Evolutionary conservation across 2,329 filamentous ascomycete species (phyloP).

Genomic region (Lasiodiplodia citricola): DNA sequence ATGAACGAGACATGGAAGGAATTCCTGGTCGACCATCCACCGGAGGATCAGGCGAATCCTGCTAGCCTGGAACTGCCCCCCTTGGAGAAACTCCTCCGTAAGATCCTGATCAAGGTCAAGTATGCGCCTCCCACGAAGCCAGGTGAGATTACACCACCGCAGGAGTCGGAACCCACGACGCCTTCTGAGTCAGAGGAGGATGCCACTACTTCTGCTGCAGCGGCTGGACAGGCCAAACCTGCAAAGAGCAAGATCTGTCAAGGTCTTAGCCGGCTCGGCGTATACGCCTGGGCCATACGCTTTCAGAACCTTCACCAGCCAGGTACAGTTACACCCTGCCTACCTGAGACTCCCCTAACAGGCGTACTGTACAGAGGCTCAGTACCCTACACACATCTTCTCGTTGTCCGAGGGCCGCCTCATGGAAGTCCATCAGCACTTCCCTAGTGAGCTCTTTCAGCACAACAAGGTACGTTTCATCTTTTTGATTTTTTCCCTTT

Average conservation of each 20-base stretch:
- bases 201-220: slow-evolving; percentile 28
- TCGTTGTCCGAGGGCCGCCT: slow-evolving; percentile 67
- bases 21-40: slow-evolving; percentile 69
- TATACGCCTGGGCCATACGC: slow-evolving; percentile 86
- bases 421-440: slow-evolving; percentile 68
- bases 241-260: slow-evolving; percentile 67
- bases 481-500: neutral
- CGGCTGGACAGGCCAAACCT: neutral
- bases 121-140: slow-evolving; percentile 48
- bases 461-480: slow-evolving; percentile 67
- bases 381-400: slow-evolving; percentile 67
- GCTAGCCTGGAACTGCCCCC: slow-evolving; percentile 61
- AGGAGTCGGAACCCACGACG: slow-evolving; percentile 37
- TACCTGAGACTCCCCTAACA: slow-evolving; percentile 5
- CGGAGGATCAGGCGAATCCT: slow-evolving; percentile 50
- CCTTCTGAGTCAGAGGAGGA: slow-evolving; percentile 49
- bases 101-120: slow-evolving; percentile 69
- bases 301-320: slow-evolving; percentile 75
- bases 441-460: slow-evolving; percentile 68
- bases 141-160: slow-evolving; percentile 26
- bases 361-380: slow-evolving; percentile 43
- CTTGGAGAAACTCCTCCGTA: slow-evolving; percentile 70
- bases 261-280: slow-evolving; percentile 72
- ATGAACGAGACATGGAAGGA: slow-evolving; percentile 88
- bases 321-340: slow-evolving; percentile 41